Conservation (phyloP, 257 asterid genomes). For the Lycium ferocissimum region DNA sequence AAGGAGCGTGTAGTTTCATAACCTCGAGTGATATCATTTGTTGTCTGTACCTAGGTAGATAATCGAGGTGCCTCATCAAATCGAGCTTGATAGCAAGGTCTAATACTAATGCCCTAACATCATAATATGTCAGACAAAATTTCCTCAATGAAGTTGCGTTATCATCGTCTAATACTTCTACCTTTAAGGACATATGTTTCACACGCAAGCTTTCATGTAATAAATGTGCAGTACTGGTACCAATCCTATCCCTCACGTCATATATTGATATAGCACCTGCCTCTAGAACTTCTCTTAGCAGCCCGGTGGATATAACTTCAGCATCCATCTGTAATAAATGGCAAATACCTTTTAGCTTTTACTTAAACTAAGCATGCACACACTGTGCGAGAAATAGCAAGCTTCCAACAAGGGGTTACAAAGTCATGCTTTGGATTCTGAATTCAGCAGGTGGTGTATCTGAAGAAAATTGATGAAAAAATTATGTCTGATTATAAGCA, state of each 20-base stretch:
- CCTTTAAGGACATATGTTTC: slow-evolving; percentile 65
- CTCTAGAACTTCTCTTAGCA: slow-evolving; percentile 69
- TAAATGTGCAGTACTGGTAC: slow-evolving; percentile 75
- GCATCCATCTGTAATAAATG: slow-evolving; percentile 80
- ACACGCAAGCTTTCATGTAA: slow-evolving; percentile 85
- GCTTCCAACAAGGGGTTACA: background rate
- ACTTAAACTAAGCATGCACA: background rate
- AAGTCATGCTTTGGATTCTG: background rate
- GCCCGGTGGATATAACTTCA: slow-evolving; percentile 85
- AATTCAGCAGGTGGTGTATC: slow-evolving; percentile 4
- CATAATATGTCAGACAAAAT: slow-evolving; percentile 86
- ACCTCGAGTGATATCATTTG: slow-evolving; percentile 76
- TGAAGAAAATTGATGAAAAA: background rate
- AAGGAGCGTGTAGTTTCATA: slow-evolving; percentile 89
- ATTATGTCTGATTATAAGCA: background rate
- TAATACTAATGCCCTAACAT: slow-evolving; percentile 80
- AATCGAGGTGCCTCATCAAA: slow-evolving; percentile 78
- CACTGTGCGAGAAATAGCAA: background rate
- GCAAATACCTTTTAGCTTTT: slow-evolving; percentile 26
- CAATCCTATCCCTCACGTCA: slow-evolving; percentile 68
- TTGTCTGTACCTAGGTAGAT: slow-evolving; percentile 85
- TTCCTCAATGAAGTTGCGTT: slow-evolving; percentile 75
- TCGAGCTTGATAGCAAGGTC: slow-evolving; percentile 88
- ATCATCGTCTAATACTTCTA: slow-evolving; percentile 68
- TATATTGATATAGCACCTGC: slow-evolving; percentile 66